Base-by-base conservation (phyloP, 2,329 filamentous ascomycete genomes). In the Trichoderma afroharzianum region DNA sequence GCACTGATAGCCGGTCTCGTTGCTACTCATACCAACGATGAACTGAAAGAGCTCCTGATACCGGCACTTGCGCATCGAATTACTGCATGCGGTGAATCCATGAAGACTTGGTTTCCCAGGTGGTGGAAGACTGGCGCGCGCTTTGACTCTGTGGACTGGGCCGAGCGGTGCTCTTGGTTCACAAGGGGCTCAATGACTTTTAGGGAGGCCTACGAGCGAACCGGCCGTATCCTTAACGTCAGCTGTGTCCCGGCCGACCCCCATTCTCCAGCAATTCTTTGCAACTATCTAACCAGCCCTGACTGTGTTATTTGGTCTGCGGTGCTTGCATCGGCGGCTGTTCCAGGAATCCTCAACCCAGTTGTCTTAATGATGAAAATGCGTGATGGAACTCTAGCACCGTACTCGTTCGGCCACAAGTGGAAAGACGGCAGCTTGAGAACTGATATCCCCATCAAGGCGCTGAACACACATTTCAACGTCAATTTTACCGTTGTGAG, bases 291-390 rank as follows among this genome's bases (percentile, higher is more conserved):
- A 36, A 98, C 96, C 2, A 93, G 92, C 26, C 96, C 96, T 0
- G 94, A 99, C 83, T 99, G 96, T 79, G 96, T 99, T 53, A 97
- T 99, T 74, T 99, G 97, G 96, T 97, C 94, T 12, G 95, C 96
- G 2, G 94, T 98, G 3, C 84, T 99, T 58, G 96, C 96, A 1
- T 98, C 95, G 6, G 96, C 96, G 4, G 96, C 96, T 5, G 96
- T 99, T 0, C 96, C 96, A 0, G 96, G 96, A 1, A 98, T 99
- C 71, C 84, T 98, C 43, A 98, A 98, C 78, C 96, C 96, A 0
- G 93, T 97, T 3, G 95, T 99, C 1, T 89, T 99, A 8, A 93
- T 93, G 85, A 95, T 97, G 85, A 97, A 97, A 83, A 92, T 88
- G 68, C 85, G 87, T 21, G 88, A 94, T 72, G 95, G 94, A 1